Base-by-base conservation (phyloP, 2,329 filamentous ascomycete genomes). In the Dactylellina leptospora region DNA sequence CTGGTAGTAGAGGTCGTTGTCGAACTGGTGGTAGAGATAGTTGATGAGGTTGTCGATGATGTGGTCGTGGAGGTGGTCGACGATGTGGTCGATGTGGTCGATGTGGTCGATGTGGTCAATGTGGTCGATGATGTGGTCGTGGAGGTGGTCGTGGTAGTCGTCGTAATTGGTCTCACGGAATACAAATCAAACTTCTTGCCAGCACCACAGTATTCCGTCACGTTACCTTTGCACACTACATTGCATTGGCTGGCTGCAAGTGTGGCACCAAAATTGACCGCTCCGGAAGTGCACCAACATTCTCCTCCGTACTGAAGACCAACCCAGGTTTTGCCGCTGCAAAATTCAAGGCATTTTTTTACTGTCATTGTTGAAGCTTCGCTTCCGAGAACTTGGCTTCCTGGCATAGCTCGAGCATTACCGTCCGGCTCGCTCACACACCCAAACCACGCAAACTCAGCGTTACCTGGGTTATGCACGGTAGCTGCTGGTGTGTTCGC, bases 371-470 rank as follows among this genome's bases (percentile, higher is more conserved):
- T 45, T 18, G 51, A n/a, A 5, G 48, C 23, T 4, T 71, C 23
- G 1, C 53, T 22, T 6, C 38, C 33, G 5, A 64, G n/a, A 8
- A 27, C 27, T 48, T 62, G 53, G 9, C 53, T 55, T 18, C 51
- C 51, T 2, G 51, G 30, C 51, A 55, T 55, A 40, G 51, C 51
- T 20, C 51, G 51, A 4, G 16, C 51, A 2, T 16, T 42, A n/a
- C 16, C 30, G n/a, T n/a, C n/a, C 6, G 51, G 8, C 18, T 55
- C 51, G 9, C 11, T 10, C 8, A 40, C 30, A 42, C 51, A 55
- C 4, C 51, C 51, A 54, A 77, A 75, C 61, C 77, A 78, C 20
- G 75, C 76, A 40, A 51, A 40, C 9, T 61, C 25, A 22, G 23
- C 28, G 13, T 60, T 4, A 11, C 38, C 38, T 13, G 25, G 33